Percentiles rank a stretch among this genome's conserved stretches.
These are phyloP conservation scores for Rhodosporidiobolus sp. DNA, from an alignment of 768 basidiomycete species.

Conservation along the genomic window DNA sequence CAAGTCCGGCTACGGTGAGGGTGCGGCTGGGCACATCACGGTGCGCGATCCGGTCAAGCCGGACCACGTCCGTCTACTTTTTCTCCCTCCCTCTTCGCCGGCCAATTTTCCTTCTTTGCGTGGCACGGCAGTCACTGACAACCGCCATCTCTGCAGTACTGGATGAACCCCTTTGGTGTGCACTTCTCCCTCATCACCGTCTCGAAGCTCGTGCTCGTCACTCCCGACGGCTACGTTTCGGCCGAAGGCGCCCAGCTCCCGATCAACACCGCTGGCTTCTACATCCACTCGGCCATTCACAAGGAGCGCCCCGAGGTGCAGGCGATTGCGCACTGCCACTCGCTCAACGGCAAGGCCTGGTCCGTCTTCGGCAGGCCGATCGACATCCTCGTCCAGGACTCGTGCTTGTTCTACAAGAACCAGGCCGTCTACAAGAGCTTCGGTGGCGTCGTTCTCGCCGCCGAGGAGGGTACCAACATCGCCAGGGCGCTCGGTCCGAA, in stretches of 20 bases:
- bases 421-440: constrained; percentile 37
- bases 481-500: constrained; percentile 37
- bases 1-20: constrained; percentile 37
- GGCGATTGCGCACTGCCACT: constrained; percentile 40
- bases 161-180: constrained; percentile 42
- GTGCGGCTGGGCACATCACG: constrained; percentile 29
- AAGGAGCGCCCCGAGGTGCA: constrained; percentile 39
- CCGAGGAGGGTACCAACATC: constrained; percentile 42
- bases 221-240: constrained; percentile 28
- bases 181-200: constrained; percentile 36
- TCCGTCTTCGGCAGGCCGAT: constrained; percentile 36
- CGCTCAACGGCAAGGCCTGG: constrained; percentile 38
- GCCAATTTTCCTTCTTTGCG: constrained; percentile 5
- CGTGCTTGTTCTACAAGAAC: constrained; percentile 41
- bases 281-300: constrained; percentile 40
- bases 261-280: constrained; percentile 41
- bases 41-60: constrained; percentile 28
- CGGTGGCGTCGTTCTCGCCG: constrained; percentile 41
- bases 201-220: constrained; percentile 40
- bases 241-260: constrained; percentile 39
- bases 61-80: constrained; percentile 25
- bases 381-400: constrained; percentile 41
- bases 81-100: constrained; percentile 4
- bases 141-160: constrained; percentile 19
- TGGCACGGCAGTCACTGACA: neutral